Evolutionary conservation across 768 basidiomycete genomes (phyloP).

Genomic region (Termitomyces sp.): DNA sequence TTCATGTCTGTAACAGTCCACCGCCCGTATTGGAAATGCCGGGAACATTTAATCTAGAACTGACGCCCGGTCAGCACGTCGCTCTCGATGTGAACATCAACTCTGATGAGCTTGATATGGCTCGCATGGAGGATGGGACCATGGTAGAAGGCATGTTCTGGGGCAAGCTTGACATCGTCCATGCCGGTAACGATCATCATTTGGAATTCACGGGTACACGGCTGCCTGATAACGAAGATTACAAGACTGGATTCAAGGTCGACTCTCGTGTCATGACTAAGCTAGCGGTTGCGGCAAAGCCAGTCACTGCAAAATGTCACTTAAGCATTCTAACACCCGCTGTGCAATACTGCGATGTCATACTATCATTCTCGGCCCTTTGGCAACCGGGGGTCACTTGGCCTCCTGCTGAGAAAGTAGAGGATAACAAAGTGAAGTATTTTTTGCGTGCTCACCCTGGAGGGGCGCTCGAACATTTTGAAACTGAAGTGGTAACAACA

Average conservation of each 20-base stretch:
- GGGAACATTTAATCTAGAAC: constrained; percentile 77
- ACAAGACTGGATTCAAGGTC: constrained; percentile 63
- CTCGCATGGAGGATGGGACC: constrained; percentile 86
- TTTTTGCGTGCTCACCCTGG: constrained; percentile 81
- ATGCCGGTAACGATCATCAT: constrained; percentile 67
- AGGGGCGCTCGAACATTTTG: constrained; percentile 83
- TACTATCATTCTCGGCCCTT: constrained; percentile 59
- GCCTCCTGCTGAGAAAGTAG: constrained; percentile 68
- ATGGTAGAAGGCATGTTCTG: constrained; percentile 81
- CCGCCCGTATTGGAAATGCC: constrained; percentile 85
- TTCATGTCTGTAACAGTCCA: constrained; percentile 26
- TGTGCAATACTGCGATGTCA: constrained; percentile 76
- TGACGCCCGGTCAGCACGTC: constrained; percentile 72
- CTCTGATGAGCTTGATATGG: constrained; percentile 87
- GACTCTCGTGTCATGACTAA: constrained; percentile 76
- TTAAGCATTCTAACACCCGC: constrained; percentile 68
- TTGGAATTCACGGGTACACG: constrained; percentile 84
- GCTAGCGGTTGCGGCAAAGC: constrained; percentile 68
- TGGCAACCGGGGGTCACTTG: constrained; percentile 77
- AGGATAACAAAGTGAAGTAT: constrained; percentile 72
- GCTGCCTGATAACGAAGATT: constrained; percentile 54
- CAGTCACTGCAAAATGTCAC: constrained; percentile 70
- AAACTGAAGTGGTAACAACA: constrained; percentile 73
- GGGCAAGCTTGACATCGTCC: constrained; percentile 83
- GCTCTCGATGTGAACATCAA: constrained; percentile 74